Evolutionary conservation across 179 eudicot species (phyloP).

Genomic region (Nepenthes alata): DNA sequence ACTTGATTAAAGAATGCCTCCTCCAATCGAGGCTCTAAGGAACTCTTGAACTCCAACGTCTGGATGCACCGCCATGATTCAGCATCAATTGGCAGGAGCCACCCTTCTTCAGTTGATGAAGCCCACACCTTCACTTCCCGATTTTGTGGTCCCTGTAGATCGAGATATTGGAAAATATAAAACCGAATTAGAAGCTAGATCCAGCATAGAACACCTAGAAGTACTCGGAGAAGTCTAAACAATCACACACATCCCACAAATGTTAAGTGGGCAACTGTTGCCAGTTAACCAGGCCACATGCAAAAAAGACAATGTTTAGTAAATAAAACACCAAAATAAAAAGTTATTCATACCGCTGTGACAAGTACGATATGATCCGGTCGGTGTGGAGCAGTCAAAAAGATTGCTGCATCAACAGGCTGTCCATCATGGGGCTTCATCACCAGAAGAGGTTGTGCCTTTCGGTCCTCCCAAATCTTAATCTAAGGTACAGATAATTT

Average conservation of each 20-base stretch:
- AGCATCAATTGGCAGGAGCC: conserved; percentile 93
- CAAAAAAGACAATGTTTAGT: neutral
- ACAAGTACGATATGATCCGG: conserved; percentile 86
- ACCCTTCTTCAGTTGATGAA: conserved; percentile 86
- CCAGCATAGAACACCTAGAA: neutral
- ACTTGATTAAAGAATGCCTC: conserved; percentile 94
- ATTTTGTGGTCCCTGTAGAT: conserved; percentile 74
- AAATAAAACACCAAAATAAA: conserved; percentile 1
- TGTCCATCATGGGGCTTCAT: conserved; percentile 85
- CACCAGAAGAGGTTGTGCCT: conserved; percentile 56
- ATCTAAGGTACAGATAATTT: conserved; percentile 32
- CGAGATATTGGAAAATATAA: neutral
- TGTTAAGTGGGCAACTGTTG: neutral
- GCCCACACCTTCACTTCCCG: conserved; percentile 89
- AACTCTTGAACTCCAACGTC: conserved; percentile 73
- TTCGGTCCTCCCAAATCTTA: conserved; percentile 97
- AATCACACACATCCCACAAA: neutral
- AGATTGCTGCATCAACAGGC: conserved; percentile 87
- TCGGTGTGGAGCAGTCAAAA: conserved; percentile 70
- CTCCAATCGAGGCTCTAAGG: conserved; percentile 49
- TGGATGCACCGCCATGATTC: conserved; percentile 89
- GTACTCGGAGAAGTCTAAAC: neutral
- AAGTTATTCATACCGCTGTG: conserved; percentile 57
- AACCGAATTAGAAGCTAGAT: neutral
- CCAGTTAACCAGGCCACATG: neutral